Evolutionary conservation across 2,329 filamentous ascomycete genomes (phyloP), one percentile per base, ranked within the genome.

Genomic region (Cercospora sp.): DNA sequence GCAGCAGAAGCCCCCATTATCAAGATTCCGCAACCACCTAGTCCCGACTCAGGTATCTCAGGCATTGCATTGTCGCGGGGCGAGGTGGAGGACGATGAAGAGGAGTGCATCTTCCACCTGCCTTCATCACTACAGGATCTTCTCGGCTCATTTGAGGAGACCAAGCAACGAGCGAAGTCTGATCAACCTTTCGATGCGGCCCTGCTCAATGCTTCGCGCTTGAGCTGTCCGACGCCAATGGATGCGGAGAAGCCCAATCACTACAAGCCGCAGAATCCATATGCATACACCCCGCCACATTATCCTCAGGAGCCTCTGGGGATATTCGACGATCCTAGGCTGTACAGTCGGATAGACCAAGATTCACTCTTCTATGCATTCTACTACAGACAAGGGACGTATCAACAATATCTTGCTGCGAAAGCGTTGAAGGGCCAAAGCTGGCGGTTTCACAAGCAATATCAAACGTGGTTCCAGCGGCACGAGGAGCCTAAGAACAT

Each of bases 391-490:
- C 95, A 99, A 80, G 93, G 93, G 28, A 94, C 93, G 0, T 94
- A 97, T 74, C 94, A 98, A 79, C 95, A 99, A 79, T 97, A 94
- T 78, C 86, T 98, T 68, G 93, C 95, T 1, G 95, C 95, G 13
- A 97, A 97, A 81, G 93, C 95, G n/a, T 84, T 99, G 63, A 99
- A 99, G 82, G 92, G 94, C 73, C 95, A 99, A 81, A 97, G 94
- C 80, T 99, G 95, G 95, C 88, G 95, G 66, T 99, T 99, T 80
- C 95, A 99, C 83, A 99, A 99, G 84, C 95, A 98, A 80, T 99
- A 99, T 78, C 95, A 97, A 80, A 99, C 95, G 1, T 99, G 95
- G 95, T 99, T 99, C 78, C 95, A 99, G 81, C 88, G 95, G 62
- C 95, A 99, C 74, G 95, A 99, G 78, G 95, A 99, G 83, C 95